Evolutionary conservation across 2,329 filamentous ascomycete species (phyloP).

Genomic region (Aschersonia sp.): DNA sequence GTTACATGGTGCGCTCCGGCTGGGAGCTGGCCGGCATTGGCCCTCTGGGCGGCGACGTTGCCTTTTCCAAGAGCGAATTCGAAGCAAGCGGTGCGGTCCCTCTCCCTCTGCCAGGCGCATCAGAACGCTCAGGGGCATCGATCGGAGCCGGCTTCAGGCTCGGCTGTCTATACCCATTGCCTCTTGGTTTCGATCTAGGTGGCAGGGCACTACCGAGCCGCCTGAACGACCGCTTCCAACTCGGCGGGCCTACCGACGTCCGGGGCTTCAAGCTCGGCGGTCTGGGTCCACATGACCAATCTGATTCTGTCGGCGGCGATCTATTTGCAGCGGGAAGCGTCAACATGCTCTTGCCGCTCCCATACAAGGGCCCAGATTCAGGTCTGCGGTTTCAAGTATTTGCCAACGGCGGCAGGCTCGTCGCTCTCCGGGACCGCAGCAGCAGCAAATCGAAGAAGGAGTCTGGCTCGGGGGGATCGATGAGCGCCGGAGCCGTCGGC

Average conservation of each 20-base stretch:
- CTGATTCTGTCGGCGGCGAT: slow-evolving; percentile 80
- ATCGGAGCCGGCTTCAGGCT: slow-evolving; percentile 70
- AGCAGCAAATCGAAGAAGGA: slow-evolving; percentile 25
- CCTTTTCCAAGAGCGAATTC: slow-evolving; percentile 85
- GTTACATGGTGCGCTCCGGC: slow-evolving; percentile 64
- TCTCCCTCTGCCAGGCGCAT: slow-evolving; percentile 53
- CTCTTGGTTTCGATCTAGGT: slow-evolving; percentile 39
- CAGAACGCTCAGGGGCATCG: slow-evolving; percentile 60
- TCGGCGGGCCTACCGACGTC: slow-evolving; percentile 88
- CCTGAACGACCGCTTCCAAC: slow-evolving; percentile 87
- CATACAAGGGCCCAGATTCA: slow-evolving; percentile 65
- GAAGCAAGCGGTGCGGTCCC: slow-evolving; percentile 67
- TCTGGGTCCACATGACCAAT: slow-evolving; percentile 73
- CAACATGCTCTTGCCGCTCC: slow-evolving; percentile 73
- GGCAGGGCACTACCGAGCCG: slow-evolving; percentile 51
- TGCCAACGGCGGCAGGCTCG: slow-evolving; percentile 73
- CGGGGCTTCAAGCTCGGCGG: slow-evolving; percentile 85
- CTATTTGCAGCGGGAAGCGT: slow-evolving; percentile 81
- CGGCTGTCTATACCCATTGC: slow-evolving; percentile 71
- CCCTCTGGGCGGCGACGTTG: slow-evolving; percentile 71
- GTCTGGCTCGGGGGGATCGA: slow-evolving; percentile 10
- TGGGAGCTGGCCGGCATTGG: slow-evolving; percentile 82
- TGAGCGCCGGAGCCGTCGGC: slow-evolving; percentile 30
- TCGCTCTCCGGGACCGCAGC: slow-evolving; percentile 52
- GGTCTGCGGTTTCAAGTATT: slow-evolving; percentile 82